Evolutionary conservation across 192 early-diverging fungal genomes (phyloP).

Genomic region (Backusella australiensis): DNA sequence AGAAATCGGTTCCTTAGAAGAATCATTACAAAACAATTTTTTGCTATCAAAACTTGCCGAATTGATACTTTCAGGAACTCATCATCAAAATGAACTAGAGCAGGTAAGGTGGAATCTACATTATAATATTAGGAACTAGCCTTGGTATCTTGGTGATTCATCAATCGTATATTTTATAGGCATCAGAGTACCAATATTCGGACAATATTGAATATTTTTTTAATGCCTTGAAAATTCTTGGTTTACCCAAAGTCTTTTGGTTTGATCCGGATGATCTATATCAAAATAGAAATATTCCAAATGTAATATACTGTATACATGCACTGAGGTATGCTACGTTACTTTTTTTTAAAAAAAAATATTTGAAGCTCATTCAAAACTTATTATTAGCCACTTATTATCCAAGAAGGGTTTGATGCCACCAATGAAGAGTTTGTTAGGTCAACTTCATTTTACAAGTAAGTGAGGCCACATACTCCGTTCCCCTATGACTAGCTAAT

Average conservation of each 20-base stretch:
- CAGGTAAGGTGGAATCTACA: no score
- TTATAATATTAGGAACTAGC: no score
- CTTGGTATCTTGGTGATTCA: no score
- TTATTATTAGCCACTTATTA: conserved; percentile 76
- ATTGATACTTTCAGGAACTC: conserved; percentile 78
- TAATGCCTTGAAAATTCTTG: conserved; percentile 71
- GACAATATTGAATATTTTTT: conserved; percentile 98
- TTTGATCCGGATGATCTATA: conserved; percentile 98
- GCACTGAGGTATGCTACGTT: conserved; percentile 67
- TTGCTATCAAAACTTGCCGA: conserved; percentile 87
- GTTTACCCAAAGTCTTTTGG: conserved; percentile 90
- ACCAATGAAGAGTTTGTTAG: conserved; percentile 89
- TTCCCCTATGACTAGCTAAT: neutral
- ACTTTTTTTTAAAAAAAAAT: neutral
- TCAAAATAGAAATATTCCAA: conserved; percentile 98
- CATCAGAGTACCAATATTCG: conserved; percentile 90
- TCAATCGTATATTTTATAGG: conserved; percentile 14
- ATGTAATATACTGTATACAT: conserved; percentile 98
- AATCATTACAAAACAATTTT: conserved; percentile 90
- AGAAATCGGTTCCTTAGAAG: conserved; percentile 76
- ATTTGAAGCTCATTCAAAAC: neutral
- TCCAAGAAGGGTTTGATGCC: conserved; percentile 84
- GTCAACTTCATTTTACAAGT: conserved; percentile 88
- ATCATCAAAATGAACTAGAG: neutral
- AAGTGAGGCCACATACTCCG: conserved; percentile 19